Percentiles rank a stretch among this genome's conserved stretches.
phyloP scores from a whole-genome alignment of 345 rosid species.

The Populus nigra region DNA sequence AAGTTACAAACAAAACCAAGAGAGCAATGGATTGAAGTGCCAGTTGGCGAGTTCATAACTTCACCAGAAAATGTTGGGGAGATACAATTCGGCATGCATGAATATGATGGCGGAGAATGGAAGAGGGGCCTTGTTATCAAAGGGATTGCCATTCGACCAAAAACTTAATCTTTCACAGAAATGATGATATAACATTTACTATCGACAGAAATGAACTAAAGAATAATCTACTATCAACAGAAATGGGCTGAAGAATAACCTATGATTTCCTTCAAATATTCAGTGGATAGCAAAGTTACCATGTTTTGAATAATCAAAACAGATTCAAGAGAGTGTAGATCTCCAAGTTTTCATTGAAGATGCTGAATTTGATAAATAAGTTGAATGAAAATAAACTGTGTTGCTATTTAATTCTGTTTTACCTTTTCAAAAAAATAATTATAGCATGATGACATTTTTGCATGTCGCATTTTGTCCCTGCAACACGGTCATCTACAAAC shows the following conservation, averaged over 20 bases:
- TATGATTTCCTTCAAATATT: background rate
- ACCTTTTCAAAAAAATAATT: background rate
- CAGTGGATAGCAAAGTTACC: background rate
- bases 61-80: slow-evolving; percentile 32
- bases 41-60: slow-evolving; percentile 41
- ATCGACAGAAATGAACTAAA: background rate
- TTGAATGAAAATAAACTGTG: background rate
- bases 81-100: slow-evolving; percentile 52
- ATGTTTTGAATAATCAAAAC: background rate
- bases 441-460: background rate
- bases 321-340: background rate
- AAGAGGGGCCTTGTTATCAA: slow-evolving; percentile 59
- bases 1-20: slow-evolving; percentile 29
- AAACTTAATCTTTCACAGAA: slow-evolving; percentile 3
- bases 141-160: slow-evolving; percentile 53
- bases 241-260: background rate
- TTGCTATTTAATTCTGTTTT: background rate
- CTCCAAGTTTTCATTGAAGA: background rate
- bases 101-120: slow-evolving; percentile 47
- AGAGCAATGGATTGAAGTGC: slow-evolving; percentile 52
- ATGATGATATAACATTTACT: background rate
- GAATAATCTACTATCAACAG: background rate
- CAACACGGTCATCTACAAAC: background rate
- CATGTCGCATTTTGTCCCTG: background rate
- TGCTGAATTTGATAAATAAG: too few relatives aligned